phyloP scores from a whole-genome alignment of 2,329 filamentous ascomycete species.

The Lasiodiplodia hormozganensis region DNA sequence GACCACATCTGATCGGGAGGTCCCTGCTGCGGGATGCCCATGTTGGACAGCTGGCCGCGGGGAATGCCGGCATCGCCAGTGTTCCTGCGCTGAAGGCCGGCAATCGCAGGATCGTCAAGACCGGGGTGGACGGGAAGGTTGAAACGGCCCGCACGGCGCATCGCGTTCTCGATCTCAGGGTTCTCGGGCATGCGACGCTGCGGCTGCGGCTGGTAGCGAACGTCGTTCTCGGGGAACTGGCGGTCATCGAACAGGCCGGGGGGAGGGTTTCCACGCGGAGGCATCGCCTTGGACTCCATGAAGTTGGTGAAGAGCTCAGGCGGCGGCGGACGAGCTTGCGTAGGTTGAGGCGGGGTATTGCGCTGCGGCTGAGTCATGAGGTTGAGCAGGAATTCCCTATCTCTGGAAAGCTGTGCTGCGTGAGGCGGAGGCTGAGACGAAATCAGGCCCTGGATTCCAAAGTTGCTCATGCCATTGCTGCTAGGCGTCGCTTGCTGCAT shows the following conservation, averaged over 20 bases:
- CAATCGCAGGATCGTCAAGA: constrained; percentile 42
- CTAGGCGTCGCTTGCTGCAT: constrained; percentile 4
- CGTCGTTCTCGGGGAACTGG: constrained; percentile 27
- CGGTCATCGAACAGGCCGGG: constrained; percentile 47
- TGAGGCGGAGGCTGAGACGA: constrained; percentile 10
- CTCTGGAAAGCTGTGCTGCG: constrained; percentile 58
- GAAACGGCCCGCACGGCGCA: constrained; percentile 35
- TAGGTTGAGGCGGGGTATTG: constrained; percentile 44
- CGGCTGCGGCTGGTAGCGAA: constrained; percentile 29
- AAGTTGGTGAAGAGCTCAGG: constrained; percentile 38
- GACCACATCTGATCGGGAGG: constrained; percentile 38
- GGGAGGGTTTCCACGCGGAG: constrained; percentile 48
- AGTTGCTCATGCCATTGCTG: constrained; percentile 22
- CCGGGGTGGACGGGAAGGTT: constrained; percentile 35
- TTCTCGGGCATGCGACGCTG: constrained; percentile 41
- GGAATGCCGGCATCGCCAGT: constrained; percentile 40
- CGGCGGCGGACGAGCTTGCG: constrained; percentile 30
- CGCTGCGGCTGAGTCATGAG: constrained; percentile 66
- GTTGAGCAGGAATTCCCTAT: constrained; percentile 84
- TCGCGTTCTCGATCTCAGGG: constrained; percentile 41
- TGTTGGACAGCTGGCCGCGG: constrained; percentile 46
- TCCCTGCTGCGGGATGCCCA: constrained; percentile 51
- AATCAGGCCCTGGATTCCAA: constrained; percentile 23
- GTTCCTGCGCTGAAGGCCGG: constrained; percentile 45
- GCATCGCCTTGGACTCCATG: constrained; percentile 36